These are phyloP conservation scores for Salix caprea DNA, from an alignment of 345 rosid genomes.

Conservation along the genomic window DNA sequence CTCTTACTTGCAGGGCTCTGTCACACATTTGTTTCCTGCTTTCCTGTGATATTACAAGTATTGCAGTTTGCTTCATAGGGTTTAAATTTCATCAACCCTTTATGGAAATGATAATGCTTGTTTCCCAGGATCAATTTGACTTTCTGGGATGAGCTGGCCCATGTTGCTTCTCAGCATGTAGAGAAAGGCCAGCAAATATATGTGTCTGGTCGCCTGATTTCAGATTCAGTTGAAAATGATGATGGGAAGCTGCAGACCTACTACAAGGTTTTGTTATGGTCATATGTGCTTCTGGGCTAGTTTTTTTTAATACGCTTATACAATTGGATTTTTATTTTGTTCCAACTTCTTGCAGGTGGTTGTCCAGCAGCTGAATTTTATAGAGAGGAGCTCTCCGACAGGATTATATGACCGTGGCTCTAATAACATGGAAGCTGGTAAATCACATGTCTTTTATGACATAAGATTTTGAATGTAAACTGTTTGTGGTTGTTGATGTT, in stretches of 20 bases:
- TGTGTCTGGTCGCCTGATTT: constrained; percentile 54
- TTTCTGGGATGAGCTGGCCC: constrained; percentile 64
- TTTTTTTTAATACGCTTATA: background rate
- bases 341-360: constrained; percentile 38
- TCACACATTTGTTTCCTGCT: background rate
- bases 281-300: background rate
- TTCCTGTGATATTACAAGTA: background rate
- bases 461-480: background rate
- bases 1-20: background rate
- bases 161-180: constrained; percentile 46
- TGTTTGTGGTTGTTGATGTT: background rate
- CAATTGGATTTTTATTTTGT: background rate
- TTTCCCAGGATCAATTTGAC: constrained; percentile 52
- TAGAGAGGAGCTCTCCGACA: constrained; percentile 34
- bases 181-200: constrained; percentile 57
- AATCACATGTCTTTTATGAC: background rate
- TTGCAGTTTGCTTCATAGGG: background rate
- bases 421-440: constrained; percentile 28
- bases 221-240: constrained; percentile 47
- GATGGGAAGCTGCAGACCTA: constrained; percentile 54
- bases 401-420: constrained; percentile 25
- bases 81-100: background rate
- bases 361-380: constrained; percentile 56
- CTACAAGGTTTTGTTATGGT: constrained; percentile 41
- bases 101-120: background rate